Base-by-base conservation (phyloP, 2,329 filamentous ascomycete species). In the Monilinia vaccinii-corymbosi region DNA sequence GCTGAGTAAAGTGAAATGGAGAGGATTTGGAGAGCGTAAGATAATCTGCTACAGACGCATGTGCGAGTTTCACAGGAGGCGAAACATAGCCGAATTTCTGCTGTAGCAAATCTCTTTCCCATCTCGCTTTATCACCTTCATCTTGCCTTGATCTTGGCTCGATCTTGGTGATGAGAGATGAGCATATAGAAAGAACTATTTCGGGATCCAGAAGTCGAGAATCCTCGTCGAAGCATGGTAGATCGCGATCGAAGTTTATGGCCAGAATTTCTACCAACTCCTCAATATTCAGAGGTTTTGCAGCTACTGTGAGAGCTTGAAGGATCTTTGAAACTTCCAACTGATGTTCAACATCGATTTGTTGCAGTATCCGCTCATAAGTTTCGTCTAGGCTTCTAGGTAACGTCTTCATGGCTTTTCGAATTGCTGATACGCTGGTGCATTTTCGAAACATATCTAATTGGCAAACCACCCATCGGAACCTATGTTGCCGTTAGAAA, bases 381-480 rank as follows among this genome's bases (percentile, higher is more conserved):
- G 72, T 74, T 18, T 72, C 67, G 38, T 73, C 68, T 14, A 75
- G 60, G 18, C 64, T 67, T 49, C 61, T 69, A 1, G 75, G 70
- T 5, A 75, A 66, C 28, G 62, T 62, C 42, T 70, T 63, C 14
- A 72, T 73, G 61, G 67, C 69, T 65, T 66, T 68, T 47, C 64
- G 62, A 52, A 66, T 45, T 13, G 51, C 53, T 16, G 62, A 71
- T 25, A 58, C 59, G 47, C 66, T 64, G 47, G 66, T 28, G 48
- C 63, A 68, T 52, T 52, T 42, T 59, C 57, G 53, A 1, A 74
- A 59, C 46, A 66, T 67, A 45, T 67, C 65, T 31, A 74, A 63
- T 60, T 74, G 71, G 53, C 72, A 74, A 44, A 70, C 68, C 0
- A 71, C 73, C 72, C 72, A 74, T 51, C 69, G 69, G 63, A 70